A percentile compares a stretch with the other conserved stretches of the same genome.
These are phyloP conservation scores for Parascedosporium putredinis DNA, from an alignment of 2,329 filamentous ascomycete genomes.

Conservation along the genomic window DNA sequence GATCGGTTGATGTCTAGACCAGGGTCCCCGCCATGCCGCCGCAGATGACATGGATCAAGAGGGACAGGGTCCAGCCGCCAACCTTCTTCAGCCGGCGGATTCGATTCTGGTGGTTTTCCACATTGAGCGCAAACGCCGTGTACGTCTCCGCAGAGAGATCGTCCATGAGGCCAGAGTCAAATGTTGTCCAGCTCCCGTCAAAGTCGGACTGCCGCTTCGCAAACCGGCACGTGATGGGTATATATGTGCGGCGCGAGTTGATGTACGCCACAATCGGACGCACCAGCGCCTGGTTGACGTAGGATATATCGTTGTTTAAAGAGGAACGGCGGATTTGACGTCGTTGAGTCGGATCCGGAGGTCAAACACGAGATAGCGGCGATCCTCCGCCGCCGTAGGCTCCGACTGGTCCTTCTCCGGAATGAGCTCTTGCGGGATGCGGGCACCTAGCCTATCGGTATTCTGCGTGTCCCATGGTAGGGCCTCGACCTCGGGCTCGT, in stretches of 20 bases:
- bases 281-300: conserved; percentile 91
- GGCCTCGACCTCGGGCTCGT: conserved; percentile 4
- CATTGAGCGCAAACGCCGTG: conserved; percentile 82
- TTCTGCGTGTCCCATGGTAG: neutral
- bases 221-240: conserved; percentile 87
- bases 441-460: neutral
- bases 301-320: conserved; percentile 84
- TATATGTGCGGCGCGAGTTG: conserved; percentile 89
- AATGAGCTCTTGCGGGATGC: conserved; percentile 9
- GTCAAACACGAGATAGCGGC: conserved; percentile 84
- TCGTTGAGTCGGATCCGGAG: conserved; percentile 92
- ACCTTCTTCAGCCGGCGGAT: conserved; percentile 88
- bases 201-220: conserved; percentile 86
- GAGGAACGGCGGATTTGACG: conserved; percentile 80
- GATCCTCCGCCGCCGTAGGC: conserved; percentile 39
- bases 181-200: conserved; percentile 89
- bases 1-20: conserved; percentile 25
- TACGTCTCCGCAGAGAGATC: conserved; percentile 91
- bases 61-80: conserved; percentile 87
- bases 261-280: conserved; percentile 97
- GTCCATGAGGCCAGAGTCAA: conserved; percentile 87
- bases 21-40: conserved; percentile 86
- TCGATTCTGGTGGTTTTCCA: conserved; percentile 78
- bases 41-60: conserved; percentile 87
- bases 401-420: conserved; percentile 6